phyloP scores from a whole-genome alignment of 257 asterid genomes.

The Prunella vulgaris region DNA sequence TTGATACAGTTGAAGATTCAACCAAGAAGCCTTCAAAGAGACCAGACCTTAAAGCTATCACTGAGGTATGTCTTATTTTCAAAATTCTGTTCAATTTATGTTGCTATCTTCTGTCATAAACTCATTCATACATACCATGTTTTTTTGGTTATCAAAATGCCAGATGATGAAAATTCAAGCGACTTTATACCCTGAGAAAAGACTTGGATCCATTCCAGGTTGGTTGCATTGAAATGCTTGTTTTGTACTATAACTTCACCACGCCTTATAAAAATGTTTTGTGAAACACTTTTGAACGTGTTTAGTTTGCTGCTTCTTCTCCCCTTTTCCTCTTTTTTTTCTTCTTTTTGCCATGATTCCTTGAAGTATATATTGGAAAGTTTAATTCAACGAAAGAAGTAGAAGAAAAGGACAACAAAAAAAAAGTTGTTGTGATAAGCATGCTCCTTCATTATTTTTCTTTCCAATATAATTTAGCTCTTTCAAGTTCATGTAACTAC shows the following conservation, averaged over 20 bases:
- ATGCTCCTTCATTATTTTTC: background rate
- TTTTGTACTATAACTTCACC: background rate
- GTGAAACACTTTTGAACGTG: background rate
- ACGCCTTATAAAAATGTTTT: background rate
- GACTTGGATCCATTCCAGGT: slow-evolving; percentile 81
- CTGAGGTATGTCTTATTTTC: slow-evolving; percentile 42
- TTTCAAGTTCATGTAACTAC: background rate
- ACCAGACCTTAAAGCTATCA: slow-evolving; percentile 81
- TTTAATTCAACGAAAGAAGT: background rate
- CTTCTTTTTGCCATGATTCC: background rate
- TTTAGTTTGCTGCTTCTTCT: background rate
- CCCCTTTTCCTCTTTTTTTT: no score
- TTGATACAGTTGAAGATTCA: slow-evolving; percentile 20
- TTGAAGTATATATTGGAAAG: background rate
- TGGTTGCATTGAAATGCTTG: slow-evolving; percentile 18
- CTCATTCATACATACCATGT: background rate
- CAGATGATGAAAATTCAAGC: slow-evolving; percentile 55
- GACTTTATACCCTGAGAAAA: slow-evolving; percentile 38
- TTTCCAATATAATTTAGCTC: background rate
- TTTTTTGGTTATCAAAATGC: slow-evolving; percentile 20
- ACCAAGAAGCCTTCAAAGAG: slow-evolving; percentile 47
- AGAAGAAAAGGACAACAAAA: background rate
- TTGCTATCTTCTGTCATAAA: background rate
- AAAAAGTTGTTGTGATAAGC: background rate
- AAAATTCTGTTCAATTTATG: background rate